Percentiles rank a stretch among this genome's conserved stretches.
These are phyloP conservation scores for Ogataea wickerhamii DNA, from an alignment of 805 yeast species.

Conservation along the genomic window DNA sequence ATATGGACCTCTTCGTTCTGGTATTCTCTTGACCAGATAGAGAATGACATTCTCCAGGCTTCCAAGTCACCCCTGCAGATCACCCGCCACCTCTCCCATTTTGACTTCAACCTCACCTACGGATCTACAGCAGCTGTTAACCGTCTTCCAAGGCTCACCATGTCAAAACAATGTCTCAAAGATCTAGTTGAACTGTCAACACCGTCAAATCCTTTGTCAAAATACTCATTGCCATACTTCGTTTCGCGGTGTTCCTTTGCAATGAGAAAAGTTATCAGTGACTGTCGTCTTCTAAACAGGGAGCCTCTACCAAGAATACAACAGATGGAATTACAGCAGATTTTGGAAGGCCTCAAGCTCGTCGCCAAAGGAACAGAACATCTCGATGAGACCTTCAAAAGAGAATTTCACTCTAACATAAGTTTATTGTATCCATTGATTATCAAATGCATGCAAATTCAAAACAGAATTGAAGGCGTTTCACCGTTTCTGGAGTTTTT, in stretches of 20 bases:
- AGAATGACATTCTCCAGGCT: conserved; percentile 25
- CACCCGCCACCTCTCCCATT: conserved; percentile 35
- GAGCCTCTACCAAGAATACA: conserved; percentile 69
- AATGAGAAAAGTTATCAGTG: conserved; percentile 61
- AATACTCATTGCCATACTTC: conserved; percentile 43
- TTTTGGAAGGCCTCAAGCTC: conserved; percentile 41
- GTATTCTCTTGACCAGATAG: conserved; percentile 57
- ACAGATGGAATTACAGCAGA: conserved; percentile 51
- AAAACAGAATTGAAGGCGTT: conserved; percentile 17
- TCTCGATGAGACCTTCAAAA: conserved; percentile 1
- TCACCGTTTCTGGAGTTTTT: conserved; percentile 15
- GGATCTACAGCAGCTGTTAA: conserved; percentile 59
- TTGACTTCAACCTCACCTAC: conserved; percentile 46
- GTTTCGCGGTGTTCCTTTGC: conserved; percentile 57
- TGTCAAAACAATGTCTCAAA: conserved; percentile 55
- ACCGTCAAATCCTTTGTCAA: conserved; percentile 21
- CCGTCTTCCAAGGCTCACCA: conserved; percentile 39
- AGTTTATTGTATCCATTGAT: conserved; percentile 21
- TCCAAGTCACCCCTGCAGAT: conserved; percentile 32
- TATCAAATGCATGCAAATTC: conserved; percentile 21
- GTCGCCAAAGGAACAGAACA: conserved; percentile 8
- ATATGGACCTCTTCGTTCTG: conserved; percentile 59
- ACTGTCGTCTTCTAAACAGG: conserved; percentile 51
- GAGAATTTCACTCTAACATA: conserved; percentile 7
- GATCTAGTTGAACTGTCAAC: conserved; percentile 45